These are phyloP conservation scores for Psilocybe azurescens DNA, from an alignment of 768 basidiomycete genomes.

Conservation along the genomic window DNA sequence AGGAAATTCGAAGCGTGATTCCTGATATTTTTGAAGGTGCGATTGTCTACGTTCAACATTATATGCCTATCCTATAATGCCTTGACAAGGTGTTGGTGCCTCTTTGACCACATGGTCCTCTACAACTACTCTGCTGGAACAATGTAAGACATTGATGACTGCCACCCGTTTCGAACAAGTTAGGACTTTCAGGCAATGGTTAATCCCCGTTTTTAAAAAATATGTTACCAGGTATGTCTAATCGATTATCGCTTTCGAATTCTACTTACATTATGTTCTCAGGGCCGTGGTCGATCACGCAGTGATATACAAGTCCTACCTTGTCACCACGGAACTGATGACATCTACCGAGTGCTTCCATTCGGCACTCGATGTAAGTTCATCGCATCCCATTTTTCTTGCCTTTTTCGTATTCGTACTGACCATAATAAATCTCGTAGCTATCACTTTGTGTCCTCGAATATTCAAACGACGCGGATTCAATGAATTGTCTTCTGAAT, in stretches of 20 bases:
- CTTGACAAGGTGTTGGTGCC: slow-evolving; percentile 35
- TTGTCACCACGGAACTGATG: slow-evolving; percentile 63
- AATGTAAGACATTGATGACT: slow-evolving; percentile 50
- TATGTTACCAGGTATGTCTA: slow-evolving; percentile 51
- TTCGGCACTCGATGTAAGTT: slow-evolving; percentile 69
- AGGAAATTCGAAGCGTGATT: slow-evolving; percentile 66
- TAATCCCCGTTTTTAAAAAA: slow-evolving; percentile 71
- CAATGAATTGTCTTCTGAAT: slow-evolving; percentile 68
- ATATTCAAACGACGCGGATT: slow-evolving; percentile 53
- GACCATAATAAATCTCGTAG: slow-evolving; percentile 32
- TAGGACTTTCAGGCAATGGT: slow-evolving; percentile 71
- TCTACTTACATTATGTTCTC: slow-evolving; percentile 5
- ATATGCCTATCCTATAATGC: background rate
- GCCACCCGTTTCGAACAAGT: slow-evolving; percentile 81
- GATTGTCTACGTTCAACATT: background rate
- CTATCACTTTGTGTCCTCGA: slow-evolving; percentile 59
- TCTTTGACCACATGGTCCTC: slow-evolving; percentile 32
- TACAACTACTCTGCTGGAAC: slow-evolving; percentile 41
- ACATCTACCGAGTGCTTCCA: slow-evolving; percentile 67
- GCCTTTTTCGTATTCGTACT: slow-evolving; percentile 4
- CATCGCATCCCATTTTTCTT: background rate
- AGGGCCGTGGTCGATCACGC: slow-evolving; percentile 36
- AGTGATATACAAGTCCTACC: slow-evolving; percentile 57
- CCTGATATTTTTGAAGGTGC: slow-evolving; percentile 74
- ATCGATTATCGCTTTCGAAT: background rate